Evolutionary conservation across 371 early-diverging fungal species (phyloP).

Genomic region (Pancytospora epiphaga): DNA sequence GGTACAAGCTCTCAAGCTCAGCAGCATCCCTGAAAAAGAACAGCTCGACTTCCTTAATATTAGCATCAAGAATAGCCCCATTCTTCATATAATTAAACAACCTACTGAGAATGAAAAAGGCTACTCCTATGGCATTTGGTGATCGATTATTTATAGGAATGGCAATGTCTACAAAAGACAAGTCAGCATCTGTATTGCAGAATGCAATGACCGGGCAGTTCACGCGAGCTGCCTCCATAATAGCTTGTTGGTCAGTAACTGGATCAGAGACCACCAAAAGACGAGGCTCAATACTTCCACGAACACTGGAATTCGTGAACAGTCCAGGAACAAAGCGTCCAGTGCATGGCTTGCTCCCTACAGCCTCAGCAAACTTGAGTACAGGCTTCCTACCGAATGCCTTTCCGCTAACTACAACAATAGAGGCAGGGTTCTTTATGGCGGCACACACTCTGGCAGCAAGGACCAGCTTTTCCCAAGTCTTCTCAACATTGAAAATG

Average conservation of each 20-base stretch:
- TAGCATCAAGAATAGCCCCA: slow-evolving; percentile 61
- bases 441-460: slow-evolving; percentile 86
- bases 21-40: slow-evolving; percentile 61
- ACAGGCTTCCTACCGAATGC: slow-evolving; percentile 94
- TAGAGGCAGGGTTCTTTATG: slow-evolving; percentile 82
- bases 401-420: slow-evolving; percentile 83
- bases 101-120: slow-evolving; percentile 86
- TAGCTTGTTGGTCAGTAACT: slow-evolving; percentile 88
- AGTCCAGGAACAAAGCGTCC: slow-evolving; percentile 99
- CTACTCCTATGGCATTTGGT: slow-evolving; percentile 88
- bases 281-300: slow-evolving; percentile 89
- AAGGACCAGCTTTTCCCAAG: slow-evolving; percentile 95
- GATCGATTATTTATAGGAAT: slow-evolving; percentile 98
- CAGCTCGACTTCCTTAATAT: slow-evolving; percentile 58
- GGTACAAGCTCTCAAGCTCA: slow-evolving; percentile 57
- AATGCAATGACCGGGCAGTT: slow-evolving; percentile 97
- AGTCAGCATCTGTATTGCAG: slow-evolving; percentile 84
- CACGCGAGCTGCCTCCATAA: slow-evolving; percentile 91
- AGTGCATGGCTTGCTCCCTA: slow-evolving; percentile 86
- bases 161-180: slow-evolving; percentile 84
- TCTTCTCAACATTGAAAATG: slow-evolving; percentile 91
- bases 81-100: slow-evolving; percentile 89
- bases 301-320: slow-evolving; percentile 97
- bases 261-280: slow-evolving; percentile 92
- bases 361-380: slow-evolving; percentile 87